Base-by-base conservation (phyloP, 768 basidiomycete genomes). In the Agrocybe praecox region DNA sequence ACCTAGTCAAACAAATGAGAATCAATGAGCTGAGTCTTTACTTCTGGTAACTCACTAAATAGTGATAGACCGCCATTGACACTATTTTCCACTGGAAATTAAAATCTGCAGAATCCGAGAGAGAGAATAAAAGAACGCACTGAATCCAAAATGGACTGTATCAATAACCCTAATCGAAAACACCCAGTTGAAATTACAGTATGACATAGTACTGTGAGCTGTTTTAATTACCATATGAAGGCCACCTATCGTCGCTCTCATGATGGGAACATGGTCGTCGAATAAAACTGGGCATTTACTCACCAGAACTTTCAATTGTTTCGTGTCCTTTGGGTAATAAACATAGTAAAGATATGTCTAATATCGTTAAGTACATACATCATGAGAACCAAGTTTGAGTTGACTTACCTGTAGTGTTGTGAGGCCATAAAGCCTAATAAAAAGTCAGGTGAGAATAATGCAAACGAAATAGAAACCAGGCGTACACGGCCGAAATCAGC, bases 281-380 rank as follows among this genome's bases (percentile, higher is more conserved):
- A 23, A 14, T 1, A 15, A 46, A 18, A 2, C 24, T 15, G 9
- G 14, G 11, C 29, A 24, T 26, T 15, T 14, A 63, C 66, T 26
- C 53, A 70, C 74, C 44, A 73, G 49, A 5, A 61, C 15, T 51
- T 73, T 73, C 46, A 63, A 62, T 17, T 56, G 54, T 23, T 51
- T 49, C 5, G 60, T 47, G 54, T 75, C 74, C 14, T 69, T 64
- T 1, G 74, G 70, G 46, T 75, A 75, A 53, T 69, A 62, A 7
- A 67, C 59, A 48, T 67, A 72, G 56, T 69, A 75, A 46, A 75
- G 66, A 36, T 73, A 75, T 21, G 73, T 72, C 73, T 75, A 19
- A 18, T 22, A 8, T 18, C 17, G 15, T 9, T 42, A 18, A 55
- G n/a, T 15, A 24, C 15, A 29, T 36, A 18, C 18, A 45, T 1